Conservation (phyloP, 352 stramenopile genomes). For the Aphanomyces cochlioides region DNA sequence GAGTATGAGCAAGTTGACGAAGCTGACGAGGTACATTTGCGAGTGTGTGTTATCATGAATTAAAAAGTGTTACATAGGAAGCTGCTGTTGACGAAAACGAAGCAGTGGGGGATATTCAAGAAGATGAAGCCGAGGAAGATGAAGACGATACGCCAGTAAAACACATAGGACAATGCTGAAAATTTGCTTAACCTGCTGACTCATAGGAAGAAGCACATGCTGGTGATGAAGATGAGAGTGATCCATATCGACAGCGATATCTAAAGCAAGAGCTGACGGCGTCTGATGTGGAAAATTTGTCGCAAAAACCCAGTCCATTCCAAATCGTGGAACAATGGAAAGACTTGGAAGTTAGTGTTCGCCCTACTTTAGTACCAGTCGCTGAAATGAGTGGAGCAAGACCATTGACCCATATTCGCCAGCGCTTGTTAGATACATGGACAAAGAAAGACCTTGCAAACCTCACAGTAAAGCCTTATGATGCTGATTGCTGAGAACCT, state of each 20-base stretch:
- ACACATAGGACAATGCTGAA: background rate
- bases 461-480: slow-evolving; percentile 8
- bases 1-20: slow-evolving; percentile 30
- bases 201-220: background rate
- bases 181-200: background rate
- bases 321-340: slow-evolving; percentile 31
- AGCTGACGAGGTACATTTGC: slow-evolving; percentile 20
- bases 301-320: slow-evolving; percentile 37
- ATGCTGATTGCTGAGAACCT: slow-evolving; percentile 34
- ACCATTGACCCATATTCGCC: slow-evolving; percentile 45
- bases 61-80: background rate
- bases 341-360: slow-evolving; percentile 27
- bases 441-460: slow-evolving; percentile 36
- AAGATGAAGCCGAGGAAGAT: slow-evolving; percentile 32
- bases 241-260: slow-evolving; percentile 64
- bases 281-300: slow-evolving; percentile 42
- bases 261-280: slow-evolving; percentile 50
- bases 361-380: background rate
- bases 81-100: slow-evolving; percentile 31
- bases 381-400: slow-evolving; percentile 8
- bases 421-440: slow-evolving; percentile 50
- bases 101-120: slow-evolving; percentile 14
- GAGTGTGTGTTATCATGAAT: background rate
- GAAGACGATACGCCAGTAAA: slow-evolving; percentile 35
- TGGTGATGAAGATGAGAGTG: slow-evolving; percentile 33